Conservation (phyloP, 257 asterid species). For the Solanum sejunctum region DNA sequence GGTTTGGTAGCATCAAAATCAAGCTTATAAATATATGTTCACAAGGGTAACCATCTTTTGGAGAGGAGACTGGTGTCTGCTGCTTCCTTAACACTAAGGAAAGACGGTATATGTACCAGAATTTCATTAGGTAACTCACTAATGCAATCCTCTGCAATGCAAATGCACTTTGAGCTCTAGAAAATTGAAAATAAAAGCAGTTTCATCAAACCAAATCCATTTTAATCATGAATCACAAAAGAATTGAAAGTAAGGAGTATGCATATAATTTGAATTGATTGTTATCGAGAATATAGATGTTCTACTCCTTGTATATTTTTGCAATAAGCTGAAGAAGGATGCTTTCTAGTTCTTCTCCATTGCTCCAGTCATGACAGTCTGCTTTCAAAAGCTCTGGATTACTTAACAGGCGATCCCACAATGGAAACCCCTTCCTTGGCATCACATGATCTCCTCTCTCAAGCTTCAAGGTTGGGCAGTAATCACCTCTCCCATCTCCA, state of each 20-base stretch:
- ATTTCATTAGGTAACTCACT: not conserved
- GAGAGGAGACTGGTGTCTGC: not conserved
- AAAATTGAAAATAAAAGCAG: not conserved
- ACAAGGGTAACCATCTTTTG: not conserved
- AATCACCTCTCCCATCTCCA: conserved; percentile 77
- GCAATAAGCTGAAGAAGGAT: conserved; percentile 35
- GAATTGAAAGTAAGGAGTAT: too few species aligned
- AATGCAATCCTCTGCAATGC: not conserved
- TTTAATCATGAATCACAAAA: not conserved
- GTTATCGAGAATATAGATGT: not conserved
- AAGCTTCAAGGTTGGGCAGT: conserved; percentile 71
- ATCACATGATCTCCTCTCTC: conserved; percentile 40
- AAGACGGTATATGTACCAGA: not conserved
- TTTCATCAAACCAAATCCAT: not conserved
- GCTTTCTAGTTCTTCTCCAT: conserved; percentile 51
- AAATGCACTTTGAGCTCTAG: not conserved
- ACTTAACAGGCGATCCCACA: conserved; percentile 25
- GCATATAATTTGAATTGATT: not conserved
- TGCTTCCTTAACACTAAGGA: not conserved
- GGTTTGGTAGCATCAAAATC: not conserved
- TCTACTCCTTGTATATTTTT: conserved; percentile 6
- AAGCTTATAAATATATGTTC: not conserved
- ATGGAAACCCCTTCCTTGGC: conserved; percentile 53
- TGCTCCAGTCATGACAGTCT: conserved; percentile 46
- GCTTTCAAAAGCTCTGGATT: conserved; percentile 45